Base-by-base conservation (phyloP, 768 basidiomycete species). In the Leccinum barrowsii region DNA sequence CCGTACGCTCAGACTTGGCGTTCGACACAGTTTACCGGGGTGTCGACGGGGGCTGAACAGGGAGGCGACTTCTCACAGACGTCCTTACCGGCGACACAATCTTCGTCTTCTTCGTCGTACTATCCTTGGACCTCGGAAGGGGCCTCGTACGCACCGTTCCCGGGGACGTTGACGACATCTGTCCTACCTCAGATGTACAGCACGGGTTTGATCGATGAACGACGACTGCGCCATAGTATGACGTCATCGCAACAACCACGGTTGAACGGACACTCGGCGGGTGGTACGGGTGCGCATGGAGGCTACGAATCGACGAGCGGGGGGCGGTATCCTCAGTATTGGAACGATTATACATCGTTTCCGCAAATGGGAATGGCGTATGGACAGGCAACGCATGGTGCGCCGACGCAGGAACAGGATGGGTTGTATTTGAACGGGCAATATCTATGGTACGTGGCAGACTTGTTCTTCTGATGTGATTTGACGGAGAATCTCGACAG, bases 171-270 rank as follows among this genome's bases (percentile, higher is more conserved):
- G 46, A 86, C 89, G 21, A 90, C 89, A 17, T 85, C 87, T 1
- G 86, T 87, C 24, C 78, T 90, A 46, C 86, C 89, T 0, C 87
- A 89, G 61, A 75, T 86, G 64, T 90, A 89, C 67, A 89, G 86
- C 72, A 88, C 88, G 4, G 88, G 87, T 0, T 73, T 89, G 50
- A 77, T 82, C 3, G 85, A 85, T 59, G 82, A 82, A 42, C 75
- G 78, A 37, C 76, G 78, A 10, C 54, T 50, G 17, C 59, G 55
- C 0, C 59, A 59, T 2, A 37, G 34, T 2, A 26, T 63, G 58
- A 34, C 63, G n/a, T 42, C 67, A 26, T 60, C 61, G 1, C 67
- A 63, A 30, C 68, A 63, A 2, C 8, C 56, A 21, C 66, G 70
- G 53, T 26, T 59, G 30, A 58, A 53, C 17, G 61, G 59, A 3